phyloP scores from a whole-genome alignment of 345 rosid species.

The Eucalyptus viminalis region DNA sequence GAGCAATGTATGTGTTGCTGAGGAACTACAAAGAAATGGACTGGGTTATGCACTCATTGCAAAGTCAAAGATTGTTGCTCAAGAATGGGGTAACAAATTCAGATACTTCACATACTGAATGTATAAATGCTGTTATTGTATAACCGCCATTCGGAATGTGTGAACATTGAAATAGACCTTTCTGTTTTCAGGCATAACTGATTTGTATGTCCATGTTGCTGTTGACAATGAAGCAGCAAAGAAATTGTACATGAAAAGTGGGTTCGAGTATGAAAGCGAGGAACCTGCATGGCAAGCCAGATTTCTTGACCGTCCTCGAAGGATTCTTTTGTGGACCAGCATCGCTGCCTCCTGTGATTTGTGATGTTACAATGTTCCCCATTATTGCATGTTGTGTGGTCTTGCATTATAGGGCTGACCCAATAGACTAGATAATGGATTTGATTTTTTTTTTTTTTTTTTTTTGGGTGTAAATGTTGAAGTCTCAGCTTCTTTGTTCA shows the following conservation, averaged over 20 bases:
- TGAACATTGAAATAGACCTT: neutral
- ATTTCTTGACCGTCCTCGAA: conserved; percentile 66
- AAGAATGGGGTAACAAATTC: conserved; percentile 60
- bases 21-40: conserved; percentile 73
- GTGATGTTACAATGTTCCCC: neutral
- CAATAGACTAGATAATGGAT: neutral
- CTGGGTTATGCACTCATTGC: conserved; percentile 47
- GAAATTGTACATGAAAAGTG: conserved; percentile 67
- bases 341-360: conserved; percentile 10
- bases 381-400: neutral
- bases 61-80: conserved; percentile 51
- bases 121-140: neutral
- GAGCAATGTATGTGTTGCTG: conserved; percentile 84
- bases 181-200: conserved; percentile 52
- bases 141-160: neutral
- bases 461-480: neutral
- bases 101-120: neutral
- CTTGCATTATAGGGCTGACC: neutral
- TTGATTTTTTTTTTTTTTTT: neutral
- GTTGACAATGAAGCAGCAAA: conserved; percentile 73
- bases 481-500: neutral
- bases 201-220: conserved; percentile 87
- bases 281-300: conserved; percentile 98
- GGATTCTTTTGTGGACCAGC: conserved; percentile 67
- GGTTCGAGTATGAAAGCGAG: conserved; percentile 51